phyloP scores from a whole-genome alignment of 2,329 filamentous ascomycete genomes.

The Claviceps digitariae region DNA sequence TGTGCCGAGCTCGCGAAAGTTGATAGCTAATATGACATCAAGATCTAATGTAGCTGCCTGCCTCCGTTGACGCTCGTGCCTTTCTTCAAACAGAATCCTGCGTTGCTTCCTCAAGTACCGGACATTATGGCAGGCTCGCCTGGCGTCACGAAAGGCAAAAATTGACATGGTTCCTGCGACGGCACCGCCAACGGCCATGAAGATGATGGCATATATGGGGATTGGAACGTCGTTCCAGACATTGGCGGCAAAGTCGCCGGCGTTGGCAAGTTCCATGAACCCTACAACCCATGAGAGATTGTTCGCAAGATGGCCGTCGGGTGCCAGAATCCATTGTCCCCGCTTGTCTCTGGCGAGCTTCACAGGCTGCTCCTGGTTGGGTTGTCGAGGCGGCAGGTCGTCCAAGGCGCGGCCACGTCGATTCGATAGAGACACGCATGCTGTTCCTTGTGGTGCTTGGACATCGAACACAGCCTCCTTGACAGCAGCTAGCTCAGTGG shows the following conservation, averaged over 20 bases:
- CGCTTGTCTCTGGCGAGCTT: constrained; percentile 7
- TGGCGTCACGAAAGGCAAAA: constrained; percentile 32
- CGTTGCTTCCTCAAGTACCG: constrained; percentile 29
- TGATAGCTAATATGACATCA: constrained; percentile 28
- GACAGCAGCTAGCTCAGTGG: background rate
- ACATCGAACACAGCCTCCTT: constrained; percentile 5
- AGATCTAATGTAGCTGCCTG: constrained; percentile 12
- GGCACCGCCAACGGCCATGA: constrained; percentile 40
- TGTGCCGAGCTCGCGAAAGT: constrained; percentile 33
- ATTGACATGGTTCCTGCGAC: constrained; percentile 29
- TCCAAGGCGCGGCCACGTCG: background rate
- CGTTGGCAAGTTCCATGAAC: constrained; percentile 41
- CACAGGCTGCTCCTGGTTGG: constrained; percentile 3
- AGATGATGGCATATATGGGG: constrained; percentile 30
- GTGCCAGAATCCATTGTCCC: constrained; percentile 5
- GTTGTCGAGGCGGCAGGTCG: background rate
- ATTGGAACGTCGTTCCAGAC: constrained; percentile 40
- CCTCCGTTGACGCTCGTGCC: constrained; percentile 3
- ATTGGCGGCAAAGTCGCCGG: constrained; percentile 43
- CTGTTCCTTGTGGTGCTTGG: background rate
- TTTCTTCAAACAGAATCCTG: constrained; percentile 14
- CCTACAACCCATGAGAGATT: constrained; percentile 25
- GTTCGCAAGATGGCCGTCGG: constrained; percentile 13
- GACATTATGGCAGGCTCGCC: constrained; percentile 31
- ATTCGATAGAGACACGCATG: background rate